phyloP scores from a whole-genome alignment of 2,329 filamentous ascomycete genomes.

The Aspergillus carbonarius region DNA sequence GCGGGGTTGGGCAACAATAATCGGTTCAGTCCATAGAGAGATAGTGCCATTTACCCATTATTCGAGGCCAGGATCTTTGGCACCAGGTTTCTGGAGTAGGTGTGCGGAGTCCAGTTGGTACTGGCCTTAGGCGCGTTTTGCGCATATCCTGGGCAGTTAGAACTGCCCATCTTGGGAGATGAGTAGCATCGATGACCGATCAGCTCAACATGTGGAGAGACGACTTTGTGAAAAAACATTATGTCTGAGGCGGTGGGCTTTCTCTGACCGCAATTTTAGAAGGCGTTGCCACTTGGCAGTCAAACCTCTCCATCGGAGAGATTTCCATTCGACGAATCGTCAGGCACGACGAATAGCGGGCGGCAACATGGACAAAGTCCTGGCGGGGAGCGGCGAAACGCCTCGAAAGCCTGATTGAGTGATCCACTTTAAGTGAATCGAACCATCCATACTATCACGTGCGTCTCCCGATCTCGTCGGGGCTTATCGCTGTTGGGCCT shows the following conservation, averaged over 20 bases:
- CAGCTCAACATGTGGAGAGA: slow-evolving; percentile 7
- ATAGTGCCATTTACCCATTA: not conserved
- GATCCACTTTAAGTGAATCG: not conserved
- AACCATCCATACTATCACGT: slow-evolving; percentile 5
- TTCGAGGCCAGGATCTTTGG: slow-evolving; percentile 1
- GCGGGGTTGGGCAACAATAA: slow-evolving; percentile 27
- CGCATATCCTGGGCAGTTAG: slow-evolving; percentile 2
- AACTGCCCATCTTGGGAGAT: not conserved
- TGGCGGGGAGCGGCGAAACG: not conserved
- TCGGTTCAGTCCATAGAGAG: not conserved
- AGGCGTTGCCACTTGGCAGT: slow-evolving; percentile 19
- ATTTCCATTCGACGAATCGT: slow-evolving; percentile 8
- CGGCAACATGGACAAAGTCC: not conserved
- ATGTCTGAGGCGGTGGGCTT: slow-evolving; percentile 20
- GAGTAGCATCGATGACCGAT: not conserved
- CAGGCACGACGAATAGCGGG: not conserved
- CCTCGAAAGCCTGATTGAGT: not conserved
- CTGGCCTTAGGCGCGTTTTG: slow-evolving; percentile 10
- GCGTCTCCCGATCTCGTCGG: not conserved
- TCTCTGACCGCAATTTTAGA: slow-evolving; percentile 29
- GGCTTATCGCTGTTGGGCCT: no score
- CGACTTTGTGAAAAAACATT: slow-evolving; percentile 3
- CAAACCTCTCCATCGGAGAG: slow-evolving; percentile 6
- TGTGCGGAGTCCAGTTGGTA: slow-evolving; percentile 1
- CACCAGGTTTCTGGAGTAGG: not conserved